These are phyloP conservation scores for Fusarium foetens DNA, from an alignment of 2,329 filamentous ascomycete genomes.

Conservation along the genomic window DNA sequence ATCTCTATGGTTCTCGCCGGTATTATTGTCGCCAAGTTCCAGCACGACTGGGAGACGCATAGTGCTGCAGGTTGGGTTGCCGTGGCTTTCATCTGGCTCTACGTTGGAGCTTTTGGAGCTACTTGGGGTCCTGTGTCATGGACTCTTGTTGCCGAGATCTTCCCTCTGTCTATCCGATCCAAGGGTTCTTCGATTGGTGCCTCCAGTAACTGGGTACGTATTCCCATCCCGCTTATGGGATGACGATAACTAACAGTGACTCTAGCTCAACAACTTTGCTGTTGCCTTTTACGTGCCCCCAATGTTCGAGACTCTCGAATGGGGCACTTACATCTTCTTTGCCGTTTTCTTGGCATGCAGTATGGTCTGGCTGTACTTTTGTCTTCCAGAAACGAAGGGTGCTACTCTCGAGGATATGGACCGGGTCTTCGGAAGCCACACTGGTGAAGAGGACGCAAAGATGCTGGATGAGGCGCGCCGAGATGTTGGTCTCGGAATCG, in stretches of 20 bases:
- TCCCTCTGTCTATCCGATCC: slow-evolving; percentile 55
- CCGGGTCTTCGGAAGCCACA: slow-evolving; percentile 57
- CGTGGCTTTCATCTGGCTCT: slow-evolving; percentile 53
- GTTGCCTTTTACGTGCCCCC: slow-evolving; percentile 57
- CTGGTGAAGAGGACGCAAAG: slow-evolving; percentile 41
- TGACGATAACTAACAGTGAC: neutral
- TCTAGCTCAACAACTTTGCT: slow-evolving; percentile 54
- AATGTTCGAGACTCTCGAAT: slow-evolving; percentile 51
- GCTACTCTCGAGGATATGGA: slow-evolving; percentile 65
- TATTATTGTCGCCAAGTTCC: slow-evolving; percentile 27
- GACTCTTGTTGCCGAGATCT: slow-evolving; percentile 60
- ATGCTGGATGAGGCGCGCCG: slow-evolving; percentile 37
- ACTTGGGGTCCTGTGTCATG: slow-evolving; percentile 59
- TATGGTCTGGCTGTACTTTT: slow-evolving; percentile 60
- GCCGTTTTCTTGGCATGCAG: slow-evolving; percentile 59
- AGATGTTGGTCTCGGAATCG: slow-evolving; percentile 34
- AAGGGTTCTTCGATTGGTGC: slow-evolving; percentile 56
- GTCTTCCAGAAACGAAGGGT: slow-evolving; percentile 65
- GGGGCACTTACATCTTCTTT: slow-evolving; percentile 68
- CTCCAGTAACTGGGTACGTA: slow-evolving; percentile 53
- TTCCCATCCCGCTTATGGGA: neutral
- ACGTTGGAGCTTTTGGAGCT: slow-evolving; percentile 60
- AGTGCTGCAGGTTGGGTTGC: slow-evolving; percentile 51
- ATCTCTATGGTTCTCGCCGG: slow-evolving; percentile 22
- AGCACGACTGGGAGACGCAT: slow-evolving; percentile 45